Evolutionary conservation across 73 alveolate genomes (phyloP).

Genomic region (Paramecium octaurelia): DNA sequence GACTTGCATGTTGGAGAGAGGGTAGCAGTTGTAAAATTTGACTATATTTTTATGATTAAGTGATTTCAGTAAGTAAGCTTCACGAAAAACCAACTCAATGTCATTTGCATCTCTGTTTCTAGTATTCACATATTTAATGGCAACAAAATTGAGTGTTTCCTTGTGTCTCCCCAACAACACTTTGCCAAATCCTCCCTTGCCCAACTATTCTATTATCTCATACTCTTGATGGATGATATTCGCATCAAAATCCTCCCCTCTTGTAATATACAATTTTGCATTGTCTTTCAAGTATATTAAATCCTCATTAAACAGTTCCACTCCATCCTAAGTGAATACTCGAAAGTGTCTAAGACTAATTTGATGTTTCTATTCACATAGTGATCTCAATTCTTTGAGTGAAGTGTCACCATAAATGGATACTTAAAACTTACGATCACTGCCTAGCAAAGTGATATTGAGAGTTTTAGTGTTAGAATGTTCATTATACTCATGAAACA

Average conservation of each 20-base stretch:
- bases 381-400: neutral
- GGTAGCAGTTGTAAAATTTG: slow-evolving; percentile 68
- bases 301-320: slow-evolving; percentile 51
- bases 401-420: neutral
- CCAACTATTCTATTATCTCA: slow-evolving; percentile 77
- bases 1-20: slow-evolving; percentile 85
- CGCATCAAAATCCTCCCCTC: slow-evolving; percentile 47
- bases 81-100: slow-evolving; percentile 60
- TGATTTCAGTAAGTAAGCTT: slow-evolving; percentile 60
- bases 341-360: neutral
- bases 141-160: slow-evolving; percentile 90
- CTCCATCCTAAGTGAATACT: slow-evolving; percentile 53
- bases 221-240: slow-evolving; percentile 40
- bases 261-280: neutral
- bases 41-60: slow-evolving; percentile 63
- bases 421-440: neutral
- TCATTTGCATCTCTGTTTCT: slow-evolving; percentile 69
- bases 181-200: slow-evolving; percentile 97
- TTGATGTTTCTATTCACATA: neutral
- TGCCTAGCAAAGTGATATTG: neutral
- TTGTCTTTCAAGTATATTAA: slow-evolving; percentile 1
- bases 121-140: slow-evolving; percentile 83
- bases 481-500: neutral
- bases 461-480: neutral
- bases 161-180: slow-evolving; percentile 90